Conservation (phyloP, 805 yeast species). For the Candida ipomoeae region DNA sequence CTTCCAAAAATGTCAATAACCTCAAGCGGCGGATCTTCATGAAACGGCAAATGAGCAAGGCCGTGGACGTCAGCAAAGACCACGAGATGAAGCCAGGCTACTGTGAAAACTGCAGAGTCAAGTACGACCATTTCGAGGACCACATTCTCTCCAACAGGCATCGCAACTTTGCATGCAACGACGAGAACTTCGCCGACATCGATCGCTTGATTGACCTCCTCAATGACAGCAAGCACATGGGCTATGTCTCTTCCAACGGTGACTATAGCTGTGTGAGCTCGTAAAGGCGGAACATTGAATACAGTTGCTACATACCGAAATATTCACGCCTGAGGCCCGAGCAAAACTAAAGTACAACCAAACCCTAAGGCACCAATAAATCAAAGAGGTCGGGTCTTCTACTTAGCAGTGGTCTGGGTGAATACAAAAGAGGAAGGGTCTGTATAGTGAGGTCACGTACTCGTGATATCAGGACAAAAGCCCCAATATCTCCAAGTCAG, state of each 20-base stretch:
- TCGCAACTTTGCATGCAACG: slow-evolving; percentile 69
- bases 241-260: slow-evolving; percentile 40
- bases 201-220: slow-evolving; percentile 63
- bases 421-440: too few species aligned
- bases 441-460: too few species aligned
- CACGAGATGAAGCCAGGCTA: slow-evolving; percentile 59
- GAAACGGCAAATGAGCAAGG: slow-evolving; percentile 33
- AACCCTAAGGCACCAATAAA: too few species aligned
- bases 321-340: too few species aligned
- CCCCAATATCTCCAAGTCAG: too few species aligned
- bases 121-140: slow-evolving; percentile 72
- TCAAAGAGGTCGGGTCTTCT: too few species aligned
- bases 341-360: too few species aligned
- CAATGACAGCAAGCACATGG: slow-evolving; percentile 39
- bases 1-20: slow-evolving; percentile 48
- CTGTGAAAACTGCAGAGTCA: slow-evolving; percentile 89
- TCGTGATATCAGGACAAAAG: too few species aligned
- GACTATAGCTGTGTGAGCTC: slow-evolving; percentile 24
- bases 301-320: neutral
- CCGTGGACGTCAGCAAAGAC: slow-evolving; percentile 22
- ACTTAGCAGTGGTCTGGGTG: too few species aligned
- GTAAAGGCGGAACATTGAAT: neutral
- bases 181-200: slow-evolving; percentile 67
- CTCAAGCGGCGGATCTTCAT: slow-evolving; percentile 44
- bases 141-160: slow-evolving; percentile 72